phyloP scores from a whole-genome alignment of 1,284 basidiomycete species.

The Peniophora sp. region DNA sequence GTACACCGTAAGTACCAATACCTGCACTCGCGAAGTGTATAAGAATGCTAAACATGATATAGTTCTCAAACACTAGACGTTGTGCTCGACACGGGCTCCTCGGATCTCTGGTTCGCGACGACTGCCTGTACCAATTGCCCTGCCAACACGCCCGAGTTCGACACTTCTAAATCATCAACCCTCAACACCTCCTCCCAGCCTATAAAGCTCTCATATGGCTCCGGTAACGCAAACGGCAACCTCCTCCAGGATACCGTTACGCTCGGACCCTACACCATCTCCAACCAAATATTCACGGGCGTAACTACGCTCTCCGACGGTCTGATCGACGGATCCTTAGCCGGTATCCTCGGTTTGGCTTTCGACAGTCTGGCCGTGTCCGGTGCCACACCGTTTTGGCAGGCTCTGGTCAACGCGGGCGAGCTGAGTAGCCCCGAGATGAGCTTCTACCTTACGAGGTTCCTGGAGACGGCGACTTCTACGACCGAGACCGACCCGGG shows the following conservation, averaged over 20 bases:
- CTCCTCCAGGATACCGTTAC: constrained; percentile 42
- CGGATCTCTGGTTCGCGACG: constrained; percentile 45
- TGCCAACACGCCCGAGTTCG: constrained; percentile 16
- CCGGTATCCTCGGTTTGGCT: constrained; percentile 21
- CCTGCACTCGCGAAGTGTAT: not conserved
- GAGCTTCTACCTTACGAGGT: constrained; percentile 25
- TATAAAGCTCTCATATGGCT: constrained; percentile 51
- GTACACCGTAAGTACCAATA: constrained; percentile 13
- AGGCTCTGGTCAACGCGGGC: constrained; percentile 30
- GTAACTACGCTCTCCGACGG: constrained; percentile 9
- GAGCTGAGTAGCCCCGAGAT: constrained; percentile 28
- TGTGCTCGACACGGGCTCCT: constrained; percentile 58
- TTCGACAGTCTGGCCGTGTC: constrained; percentile 20
- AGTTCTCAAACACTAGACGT: constrained; percentile 38
- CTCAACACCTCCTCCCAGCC: constrained; percentile 16
- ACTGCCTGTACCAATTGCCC: constrained; percentile 23
- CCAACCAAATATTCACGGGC: constrained; percentile 32
- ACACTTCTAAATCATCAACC: constrained; percentile 17
- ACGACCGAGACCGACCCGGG: constrained; percentile 16
- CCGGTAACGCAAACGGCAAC: constrained; percentile 40
- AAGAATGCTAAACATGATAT: constrained; percentile 4
- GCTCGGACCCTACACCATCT: constrained; percentile 40
- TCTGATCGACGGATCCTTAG: constrained; percentile 12
- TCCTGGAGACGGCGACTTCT: constrained; percentile 11
- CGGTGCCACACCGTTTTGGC: constrained; percentile 25